Conservation (phyloP, 139 green algal species). For the Eudorina sp. region DNA sequence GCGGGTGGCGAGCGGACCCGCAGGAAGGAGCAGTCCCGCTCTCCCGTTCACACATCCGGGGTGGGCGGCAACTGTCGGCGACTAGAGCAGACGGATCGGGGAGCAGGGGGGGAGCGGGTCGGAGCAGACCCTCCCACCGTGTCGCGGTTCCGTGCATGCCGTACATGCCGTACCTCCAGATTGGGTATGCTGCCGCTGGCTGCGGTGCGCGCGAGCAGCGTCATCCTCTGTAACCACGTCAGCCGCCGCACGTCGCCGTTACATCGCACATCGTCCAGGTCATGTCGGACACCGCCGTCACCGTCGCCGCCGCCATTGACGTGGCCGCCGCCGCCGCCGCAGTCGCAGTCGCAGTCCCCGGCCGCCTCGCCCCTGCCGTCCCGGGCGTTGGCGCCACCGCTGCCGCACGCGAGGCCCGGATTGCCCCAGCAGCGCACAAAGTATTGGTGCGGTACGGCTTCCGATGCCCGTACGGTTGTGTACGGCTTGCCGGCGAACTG, state of each 20-base stretch:
- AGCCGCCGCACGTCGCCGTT: neutral
- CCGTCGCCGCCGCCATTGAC: neutral
- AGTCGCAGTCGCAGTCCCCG: too few species aligned
- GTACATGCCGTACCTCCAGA: neutral
- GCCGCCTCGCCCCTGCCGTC: too few species aligned
- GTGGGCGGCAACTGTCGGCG: too few species aligned
- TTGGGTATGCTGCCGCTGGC: conserved; percentile 34
- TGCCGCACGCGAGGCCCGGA: too few species aligned
- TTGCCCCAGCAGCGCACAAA: neutral
- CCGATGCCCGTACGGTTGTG: neutral
- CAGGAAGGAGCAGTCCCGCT: too few species aligned
- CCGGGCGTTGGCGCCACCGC: neutral
- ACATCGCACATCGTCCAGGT: neutral
- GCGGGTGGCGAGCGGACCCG: too few species aligned
- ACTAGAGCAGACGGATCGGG: too few species aligned
- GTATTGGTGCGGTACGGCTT: neutral
- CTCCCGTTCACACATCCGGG: too few species aligned
- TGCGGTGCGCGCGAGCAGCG: neutral
- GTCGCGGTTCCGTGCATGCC: too few species aligned
- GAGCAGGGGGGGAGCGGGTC: too few species aligned
- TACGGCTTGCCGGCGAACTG: neutral
- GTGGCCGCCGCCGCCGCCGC: neutral
- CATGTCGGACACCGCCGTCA: neutral
- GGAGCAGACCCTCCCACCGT: too few species aligned
- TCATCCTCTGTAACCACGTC: neutral